phyloP scores from a whole-genome alignment of 768 basidiomycete genomes.

The Termitomyces sp. region DNA sequence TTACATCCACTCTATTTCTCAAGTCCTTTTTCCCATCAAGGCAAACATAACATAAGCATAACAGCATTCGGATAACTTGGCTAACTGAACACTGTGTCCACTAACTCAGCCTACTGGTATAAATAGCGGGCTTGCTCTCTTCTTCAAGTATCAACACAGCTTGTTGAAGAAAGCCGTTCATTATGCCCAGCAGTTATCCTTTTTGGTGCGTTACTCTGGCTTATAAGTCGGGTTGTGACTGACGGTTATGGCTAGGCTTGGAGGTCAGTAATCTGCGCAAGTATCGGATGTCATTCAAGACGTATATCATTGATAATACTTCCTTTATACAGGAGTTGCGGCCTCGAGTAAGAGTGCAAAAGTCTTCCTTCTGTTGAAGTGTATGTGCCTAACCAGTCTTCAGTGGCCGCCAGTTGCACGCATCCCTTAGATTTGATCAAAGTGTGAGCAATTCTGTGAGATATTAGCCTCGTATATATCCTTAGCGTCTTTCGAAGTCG shows the following conservation, averaged over 20 bases:
- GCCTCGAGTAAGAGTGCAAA: conserved; percentile 50
- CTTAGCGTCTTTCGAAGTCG: conserved; percentile 38
- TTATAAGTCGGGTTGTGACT: conserved; percentile 7
- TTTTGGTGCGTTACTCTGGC: conserved; percentile 36
- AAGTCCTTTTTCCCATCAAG: conserved; percentile 4
- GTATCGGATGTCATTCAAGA: background rate
- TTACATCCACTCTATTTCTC: conserved; percentile 12
- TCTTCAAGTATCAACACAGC: conserved; percentile 13
- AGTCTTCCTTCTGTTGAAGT: background rate
- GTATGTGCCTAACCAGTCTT: conserved; percentile 3
- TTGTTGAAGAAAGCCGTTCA: conserved; percentile 17
- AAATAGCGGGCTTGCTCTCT: conserved; percentile 15
- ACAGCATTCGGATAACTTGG: no score
- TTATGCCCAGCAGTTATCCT: conserved; percentile 38
- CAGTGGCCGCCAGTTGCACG: conserved; percentile 78
- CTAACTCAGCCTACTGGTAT: background rate
- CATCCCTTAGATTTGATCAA: conserved; percentile 85
- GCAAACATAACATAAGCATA: conserved; percentile 6
- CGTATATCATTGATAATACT: background rate
- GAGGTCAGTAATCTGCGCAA: conserved; percentile 36
- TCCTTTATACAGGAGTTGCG: conserved; percentile 41
- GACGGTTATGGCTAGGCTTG: conserved; percentile 40
- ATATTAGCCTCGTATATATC: background rate
- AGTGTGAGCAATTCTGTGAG: conserved; percentile 45
- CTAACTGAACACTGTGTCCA: background rate